Evolutionary conservation across 208 protist genomes (phyloP).

Genomic region (Crithidia thermophila): DNA sequence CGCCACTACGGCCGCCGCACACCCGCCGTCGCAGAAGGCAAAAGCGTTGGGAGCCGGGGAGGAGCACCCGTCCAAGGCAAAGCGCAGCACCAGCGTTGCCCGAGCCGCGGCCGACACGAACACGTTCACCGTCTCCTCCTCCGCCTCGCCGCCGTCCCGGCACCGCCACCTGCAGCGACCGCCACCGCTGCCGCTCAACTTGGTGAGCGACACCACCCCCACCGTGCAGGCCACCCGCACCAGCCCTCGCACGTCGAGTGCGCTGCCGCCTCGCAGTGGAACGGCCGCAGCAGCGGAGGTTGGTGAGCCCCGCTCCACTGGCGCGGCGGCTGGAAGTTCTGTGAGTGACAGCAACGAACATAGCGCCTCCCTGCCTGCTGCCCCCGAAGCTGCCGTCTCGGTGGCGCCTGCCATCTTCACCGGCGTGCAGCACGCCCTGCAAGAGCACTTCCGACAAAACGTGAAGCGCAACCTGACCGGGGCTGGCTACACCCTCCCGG

Average conservation of each 20-base stretch:
- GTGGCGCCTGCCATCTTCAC: constrained; percentile 23
- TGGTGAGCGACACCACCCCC: background rate
- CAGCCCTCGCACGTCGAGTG: background rate
- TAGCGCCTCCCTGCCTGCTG: too few species aligned
- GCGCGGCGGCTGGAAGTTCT: too few species aligned
- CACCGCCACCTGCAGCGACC: constrained; percentile 15
- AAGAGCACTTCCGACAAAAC: constrained; percentile 34
- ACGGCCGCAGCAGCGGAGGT: background rate
- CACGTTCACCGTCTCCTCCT: constrained; percentile 3
- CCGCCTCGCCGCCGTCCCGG: background rate
- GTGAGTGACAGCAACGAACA: too few species aligned
- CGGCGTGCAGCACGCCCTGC: constrained; percentile 28
- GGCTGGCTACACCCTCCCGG: background rate
- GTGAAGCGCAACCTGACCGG: constrained; percentile 25
- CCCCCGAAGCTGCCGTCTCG: too few species aligned
- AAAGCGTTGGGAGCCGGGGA: background rate
- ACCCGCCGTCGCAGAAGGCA: background rate
- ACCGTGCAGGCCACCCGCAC: background rate
- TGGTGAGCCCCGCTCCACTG: too few species aligned
- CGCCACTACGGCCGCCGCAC: background rate
- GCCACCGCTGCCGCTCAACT: constrained; percentile 15
- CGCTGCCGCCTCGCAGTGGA: background rate
- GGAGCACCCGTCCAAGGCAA: background rate
- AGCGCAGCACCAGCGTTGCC: background rate
- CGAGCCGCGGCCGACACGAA: background rate